phyloP scores from a whole-genome alignment of 768 basidiomycete species.

The Suillus americanus region DNA sequence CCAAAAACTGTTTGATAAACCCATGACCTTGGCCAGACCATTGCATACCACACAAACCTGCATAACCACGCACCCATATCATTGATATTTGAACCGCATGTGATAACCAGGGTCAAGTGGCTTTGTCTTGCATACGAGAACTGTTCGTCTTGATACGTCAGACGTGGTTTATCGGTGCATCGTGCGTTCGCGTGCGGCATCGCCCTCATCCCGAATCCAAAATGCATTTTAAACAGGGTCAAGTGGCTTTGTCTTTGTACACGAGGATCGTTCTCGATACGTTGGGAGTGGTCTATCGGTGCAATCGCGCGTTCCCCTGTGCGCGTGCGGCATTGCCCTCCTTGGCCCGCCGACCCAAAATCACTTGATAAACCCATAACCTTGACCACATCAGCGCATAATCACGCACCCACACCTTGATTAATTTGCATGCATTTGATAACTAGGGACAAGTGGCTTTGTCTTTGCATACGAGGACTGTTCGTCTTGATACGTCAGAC shows the following conservation, averaged over 20 bases:
- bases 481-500: too few relatives aligned
- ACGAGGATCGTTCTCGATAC: slow-evolving; percentile 5
- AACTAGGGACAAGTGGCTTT: too few relatives aligned
- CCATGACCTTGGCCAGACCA: neutral
- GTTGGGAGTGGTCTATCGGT: slow-evolving; percentile 5
- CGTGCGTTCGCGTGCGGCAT: neutral
- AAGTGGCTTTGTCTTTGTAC: slow-evolving; percentile 7
- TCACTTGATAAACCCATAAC: too few relatives aligned
- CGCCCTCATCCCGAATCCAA: neutral
- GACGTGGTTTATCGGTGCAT: neutral
- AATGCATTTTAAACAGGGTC: neutral
- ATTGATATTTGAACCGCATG: too few relatives aligned
- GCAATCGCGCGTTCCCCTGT: neutral
- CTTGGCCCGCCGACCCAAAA: neutral
- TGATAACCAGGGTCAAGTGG: neutral
- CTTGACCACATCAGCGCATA: too few relatives aligned
- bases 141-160: neutral
- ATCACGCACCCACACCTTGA: too few relatives aligned
- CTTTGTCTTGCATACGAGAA: neutral
- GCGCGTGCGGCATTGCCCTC: neutral
- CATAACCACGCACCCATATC: neutral
- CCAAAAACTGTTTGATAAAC: neutral
- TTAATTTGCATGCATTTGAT: too few relatives aligned
- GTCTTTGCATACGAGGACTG: too few relatives aligned
- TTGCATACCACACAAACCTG: neutral